Base-by-base conservation (phyloP, 2,329 filamentous ascomycete genomes). In the Lachnellula hyalina region DNA sequence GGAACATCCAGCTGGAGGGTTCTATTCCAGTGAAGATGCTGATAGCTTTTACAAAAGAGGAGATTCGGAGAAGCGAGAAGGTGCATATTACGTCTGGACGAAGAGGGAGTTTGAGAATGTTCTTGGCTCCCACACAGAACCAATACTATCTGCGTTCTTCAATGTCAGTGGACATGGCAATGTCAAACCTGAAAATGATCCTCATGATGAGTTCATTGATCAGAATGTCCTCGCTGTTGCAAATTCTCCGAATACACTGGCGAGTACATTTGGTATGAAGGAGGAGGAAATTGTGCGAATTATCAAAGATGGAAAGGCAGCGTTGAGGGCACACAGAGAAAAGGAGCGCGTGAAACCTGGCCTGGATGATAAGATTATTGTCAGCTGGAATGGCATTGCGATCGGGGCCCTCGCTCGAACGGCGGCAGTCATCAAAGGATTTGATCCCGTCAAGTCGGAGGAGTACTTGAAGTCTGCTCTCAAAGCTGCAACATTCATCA, bases 11-110 rank as follows among this genome's bases (percentile, higher is more conserved):
- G 75, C 78, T 2, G 92, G 92, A 11, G 91, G 87, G 0, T 94
- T 96, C 70, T 86, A 86, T 63, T 90, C 90, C 0, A 91, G 90
- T 45, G 93, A 97, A 72, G 90, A 95, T 56, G 92, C 94, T 0
- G 92, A 96, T 69, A 96, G 91, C 1, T 79, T 83, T 51, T 86
- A 87, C 49, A 81, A 82, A 34, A 81, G 80, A n/a, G 84, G 85
- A 1, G 90, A 95, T 64, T 80, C 77, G 4, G 88, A 95, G 52
- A 91, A 92, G 76, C 83, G 88, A 35, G 92, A 97, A 71, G 94
- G 94, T 0, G 93, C 92, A 0, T 97, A 90, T 69, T 96, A 97
- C 65, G 82, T 96, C 3, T 99, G 93, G 93, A 96, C 92, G 0
- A 75, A 87, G 50, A 87, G 90, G 50, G 92, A 97, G 68, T 87